Percentiles rank a stretch among this genome's conserved stretches.
Conservation (phyloP, 768 basidiomycete genomes). For the Suillus occidentalis region DNA sequence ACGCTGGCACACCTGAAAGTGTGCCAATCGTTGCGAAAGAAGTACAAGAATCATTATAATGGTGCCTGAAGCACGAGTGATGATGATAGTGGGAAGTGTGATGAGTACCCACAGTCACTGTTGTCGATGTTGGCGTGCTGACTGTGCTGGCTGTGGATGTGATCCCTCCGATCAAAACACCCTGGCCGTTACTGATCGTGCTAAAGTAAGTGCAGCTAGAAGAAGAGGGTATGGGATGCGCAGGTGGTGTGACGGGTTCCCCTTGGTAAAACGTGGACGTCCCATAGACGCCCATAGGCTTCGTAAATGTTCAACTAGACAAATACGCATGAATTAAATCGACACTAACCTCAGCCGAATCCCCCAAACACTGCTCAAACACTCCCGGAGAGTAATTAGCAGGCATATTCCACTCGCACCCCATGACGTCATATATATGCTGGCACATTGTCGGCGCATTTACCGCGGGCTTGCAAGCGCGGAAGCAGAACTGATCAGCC, state of each 20-base stretch:
- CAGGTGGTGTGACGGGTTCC: slow-evolving; percentile 49
- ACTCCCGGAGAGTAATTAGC: slow-evolving; percentile 44
- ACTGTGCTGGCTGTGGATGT: slow-evolving; percentile 11
- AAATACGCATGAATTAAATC: not conserved
- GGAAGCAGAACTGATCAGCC: slow-evolving; percentile 65
- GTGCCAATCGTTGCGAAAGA: slow-evolving; percentile 14
- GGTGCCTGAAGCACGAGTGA: not conserved
- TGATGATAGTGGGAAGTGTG: not conserved
- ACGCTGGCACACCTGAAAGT: slow-evolving; percentile 2
- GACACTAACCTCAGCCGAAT: slow-evolving; percentile 45
- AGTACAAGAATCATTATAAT: not conserved
- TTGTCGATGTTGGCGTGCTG: slow-evolving; percentile 1
- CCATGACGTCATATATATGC: slow-evolving; percentile 57
- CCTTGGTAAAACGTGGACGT: slow-evolving; percentile 69
- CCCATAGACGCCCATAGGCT: slow-evolving; percentile 73
- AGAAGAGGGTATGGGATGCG: slow-evolving; percentile 58
- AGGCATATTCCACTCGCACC: slow-evolving; percentile 66
- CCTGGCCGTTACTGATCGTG: slow-evolving; percentile 50
- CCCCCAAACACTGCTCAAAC: slow-evolving; percentile 54
- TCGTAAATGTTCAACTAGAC: slow-evolving; percentile 1
- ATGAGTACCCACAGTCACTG: slow-evolving; percentile 3
- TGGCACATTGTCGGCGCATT: slow-evolving; percentile 56
- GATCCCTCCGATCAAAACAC: slow-evolving; percentile 29
- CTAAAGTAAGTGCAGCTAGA: slow-evolving; percentile 55
- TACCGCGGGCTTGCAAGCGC: slow-evolving; percentile 58